Evolutionary conservation across 352 stramenopile genomes (phyloP).

Genomic region (Pythium brachiatum): DNA sequence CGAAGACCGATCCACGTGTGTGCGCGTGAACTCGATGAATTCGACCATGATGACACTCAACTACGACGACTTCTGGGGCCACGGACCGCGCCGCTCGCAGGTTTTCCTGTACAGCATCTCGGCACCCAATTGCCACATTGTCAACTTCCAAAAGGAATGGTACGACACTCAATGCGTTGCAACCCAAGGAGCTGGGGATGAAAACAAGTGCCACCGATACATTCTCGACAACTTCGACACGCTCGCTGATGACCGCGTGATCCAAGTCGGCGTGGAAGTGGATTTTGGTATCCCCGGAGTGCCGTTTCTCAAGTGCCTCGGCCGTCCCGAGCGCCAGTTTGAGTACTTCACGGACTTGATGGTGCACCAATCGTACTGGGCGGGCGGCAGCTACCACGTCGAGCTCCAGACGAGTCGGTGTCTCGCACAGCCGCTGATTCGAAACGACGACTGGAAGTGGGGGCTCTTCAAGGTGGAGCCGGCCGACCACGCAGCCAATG

Average conservation of each 20-base stretch:
- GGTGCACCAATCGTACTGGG: conserved; percentile 31
- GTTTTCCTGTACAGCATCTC: conserved; percentile 38
- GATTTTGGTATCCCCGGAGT: conserved; percentile 29
- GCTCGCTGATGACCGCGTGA: conserved; percentile 11
- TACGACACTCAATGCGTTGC: conserved; percentile 10
- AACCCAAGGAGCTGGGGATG: conserved; percentile 9
- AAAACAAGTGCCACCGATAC: conserved; percentile 25
- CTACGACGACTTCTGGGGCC: conserved; percentile 33
- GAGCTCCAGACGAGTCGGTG: conserved; percentile 30
- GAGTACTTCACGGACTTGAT: conserved; percentile 32
- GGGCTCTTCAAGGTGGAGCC: conserved; percentile 15
- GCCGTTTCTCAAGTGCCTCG: conserved; percentile 32
- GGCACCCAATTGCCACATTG: conserved; percentile 28
- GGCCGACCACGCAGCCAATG: conserved; percentile 9
- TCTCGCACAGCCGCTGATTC: conserved; percentile 3
- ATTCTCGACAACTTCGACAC: conserved; percentile 34
- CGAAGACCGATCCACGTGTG: conserved; percentile 21
- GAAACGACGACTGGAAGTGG: conserved; percentile 3
- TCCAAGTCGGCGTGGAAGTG: conserved; percentile 28
- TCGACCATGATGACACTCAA: conserved; percentile 21
- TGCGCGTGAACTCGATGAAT: conserved; percentile 19
- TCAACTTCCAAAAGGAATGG: conserved; percentile 33
- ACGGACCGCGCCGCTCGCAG: conserved; percentile 21
- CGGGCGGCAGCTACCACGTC: conserved; percentile 26
- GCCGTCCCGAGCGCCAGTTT: conserved; percentile 22